Base-by-base conservation (phyloP, 2,329 filamentous ascomycete genomes). In the Blumeria hordei region DNA sequence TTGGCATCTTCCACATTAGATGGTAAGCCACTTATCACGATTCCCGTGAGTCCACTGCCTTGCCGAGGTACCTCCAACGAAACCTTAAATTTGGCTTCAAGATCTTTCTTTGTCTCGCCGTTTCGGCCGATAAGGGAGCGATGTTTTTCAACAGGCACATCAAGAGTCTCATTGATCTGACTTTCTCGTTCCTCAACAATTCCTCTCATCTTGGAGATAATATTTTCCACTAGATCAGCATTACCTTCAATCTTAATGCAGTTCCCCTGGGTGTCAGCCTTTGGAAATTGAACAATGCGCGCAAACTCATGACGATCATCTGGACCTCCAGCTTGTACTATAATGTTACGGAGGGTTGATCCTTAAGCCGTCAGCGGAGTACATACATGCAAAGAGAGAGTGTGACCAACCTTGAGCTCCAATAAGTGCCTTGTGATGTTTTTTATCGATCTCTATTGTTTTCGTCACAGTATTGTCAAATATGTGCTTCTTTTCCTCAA, bases 281-380 rank as follows among this genome's bases (percentile, higher is more conserved):
- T 88, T 56, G 92, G 92, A 73, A 98, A 96, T 67, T 90, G 88
- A 57, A 98, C 87, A 63, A 90, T 87, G 59, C 90, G 85, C 54
- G 88, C 85, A 62, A 92, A 78, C 58, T 85, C 82, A 43, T 85
- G 81, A 59, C 83, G 78, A 64, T 94, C 88, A 61, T 88, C 84
- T 39, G 88, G 88, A 9, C 92, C 93, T 59, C 92, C 93, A 50
- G 92, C 88, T 62, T 85, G 78, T 55, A 84, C 74, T 55, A 98
- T 85, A 58, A 98, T 88, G 58, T 85, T 81, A 58, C 85, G 85
- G 57, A 98, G 81, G 64, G 83, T 92, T 47, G 85, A 74, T 62
- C 88, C 86, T 90, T 56, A n/a, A 49, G 1, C 32, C 37, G 16
- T 58, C 58, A 59, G 53, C 34, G 57, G 55, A 58, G 57, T 37